Base-by-base conservation (phyloP, 2,329 filamentous ascomycete species). In the Exophiala sp. region DNA sequence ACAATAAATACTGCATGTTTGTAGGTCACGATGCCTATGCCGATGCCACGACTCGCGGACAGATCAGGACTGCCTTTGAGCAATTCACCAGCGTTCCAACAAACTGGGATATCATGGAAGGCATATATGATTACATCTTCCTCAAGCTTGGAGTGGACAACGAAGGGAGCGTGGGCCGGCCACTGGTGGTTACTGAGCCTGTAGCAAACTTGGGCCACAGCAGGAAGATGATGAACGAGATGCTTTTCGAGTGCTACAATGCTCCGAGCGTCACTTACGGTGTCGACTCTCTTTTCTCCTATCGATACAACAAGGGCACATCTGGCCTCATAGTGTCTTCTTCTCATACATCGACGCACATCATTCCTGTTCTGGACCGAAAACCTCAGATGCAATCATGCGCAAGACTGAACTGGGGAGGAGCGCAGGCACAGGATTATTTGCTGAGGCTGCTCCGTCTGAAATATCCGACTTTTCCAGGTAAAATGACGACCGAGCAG, bases 81-180 rank as follows among this genome's bases (percentile, higher is more conserved):
- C 82, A 87, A 1, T 91, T 91, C 20, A 92, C 87, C 41, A 92
- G 91, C 60, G 87, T 99, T 44, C 84, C 97, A 57, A 91, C 89
- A 70, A 97, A 97, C 69, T 99, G 95, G 91, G 94, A 99, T 71
- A 91, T 91, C 33, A 91, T 96, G 84, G 94, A 99, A 71, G 91
- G 92, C 54, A 79, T 96, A 4, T 74, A 99, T 43, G 94, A 99
- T 73, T 96, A 96, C 71, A 81, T 91, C 39, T 99, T 99, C 70
- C 79, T 96, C 62, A 97, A 96, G 73, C 75, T 99, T 50, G 94
- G 94, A 3, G 80, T 99, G 63, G 90, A 95, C 61, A 65, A 72
- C 3, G 83, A 86, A 45, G 89, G 89, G 7, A 78, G 81, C 20
- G 84, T 99, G 58, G 90, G 92, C 65, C 78, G 91, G 65, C 91